These are phyloP conservation scores for Trichoderma polysporum DNA, from an alignment of 2,329 filamentous ascomycete species.

Conservation along the genomic window DNA sequence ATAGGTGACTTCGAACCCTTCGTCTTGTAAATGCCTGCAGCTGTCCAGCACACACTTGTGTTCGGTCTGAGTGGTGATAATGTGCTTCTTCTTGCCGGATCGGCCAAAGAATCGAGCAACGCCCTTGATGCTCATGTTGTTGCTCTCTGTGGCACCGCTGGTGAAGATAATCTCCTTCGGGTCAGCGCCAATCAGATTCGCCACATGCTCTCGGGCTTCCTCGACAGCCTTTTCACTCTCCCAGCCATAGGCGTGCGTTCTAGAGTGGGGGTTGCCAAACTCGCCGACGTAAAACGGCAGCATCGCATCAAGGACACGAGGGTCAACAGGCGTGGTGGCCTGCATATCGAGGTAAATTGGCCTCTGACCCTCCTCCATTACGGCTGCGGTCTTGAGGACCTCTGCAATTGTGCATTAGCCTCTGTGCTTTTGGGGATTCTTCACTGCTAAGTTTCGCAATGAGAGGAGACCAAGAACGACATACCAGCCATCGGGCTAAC, in stretches of 20 bases:
- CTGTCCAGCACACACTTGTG: conserved; percentile 99
- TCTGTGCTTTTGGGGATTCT: background rate
- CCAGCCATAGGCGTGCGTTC: conserved; percentile 98
- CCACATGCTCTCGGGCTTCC: conserved; percentile 78
- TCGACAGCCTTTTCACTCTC: conserved; percentile 95
- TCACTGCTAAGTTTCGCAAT: background rate
- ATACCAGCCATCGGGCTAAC: conserved; percentile 73
- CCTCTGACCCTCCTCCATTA: conserved; percentile 88
- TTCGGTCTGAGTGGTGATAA: conserved; percentile 95
- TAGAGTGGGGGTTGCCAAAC: conserved; percentile 95
- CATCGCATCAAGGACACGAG: conserved; percentile 94
- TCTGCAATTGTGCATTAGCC: conserved; percentile 43
- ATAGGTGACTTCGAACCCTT: conserved; percentile 96
- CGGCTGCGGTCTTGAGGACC: conserved; percentile 84
- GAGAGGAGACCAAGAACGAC: conserved; percentile 24
- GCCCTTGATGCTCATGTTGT: conserved; percentile 99
- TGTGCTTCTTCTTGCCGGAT: conserved; percentile 95
- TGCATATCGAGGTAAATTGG: conserved; percentile 99
- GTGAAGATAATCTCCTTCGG: conserved; percentile 99
- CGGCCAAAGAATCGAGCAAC: conserved; percentile 94
- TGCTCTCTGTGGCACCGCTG: conserved; percentile 95
- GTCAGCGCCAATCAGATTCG: conserved; percentile 85
- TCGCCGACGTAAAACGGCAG: conserved; percentile 89
- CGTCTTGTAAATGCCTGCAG: conserved; percentile 93
- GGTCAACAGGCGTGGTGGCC: conserved; percentile 92